These are phyloP conservation scores for Hysterangium stoloniferum DNA, from an alignment of 768 basidiomycete genomes.

Conservation along the genomic window DNA sequence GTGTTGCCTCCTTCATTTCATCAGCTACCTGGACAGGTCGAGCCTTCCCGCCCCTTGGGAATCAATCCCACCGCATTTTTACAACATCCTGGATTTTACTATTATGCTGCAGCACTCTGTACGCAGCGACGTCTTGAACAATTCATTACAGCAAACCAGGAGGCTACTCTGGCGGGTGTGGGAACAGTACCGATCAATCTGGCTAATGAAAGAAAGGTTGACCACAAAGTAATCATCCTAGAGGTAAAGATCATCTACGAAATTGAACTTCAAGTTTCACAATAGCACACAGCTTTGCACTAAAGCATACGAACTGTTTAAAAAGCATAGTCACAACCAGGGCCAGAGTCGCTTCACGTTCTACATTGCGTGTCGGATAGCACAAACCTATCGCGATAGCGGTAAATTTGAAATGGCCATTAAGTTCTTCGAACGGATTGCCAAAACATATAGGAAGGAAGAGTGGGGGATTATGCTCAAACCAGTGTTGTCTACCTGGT, in stretches of 20 bases:
- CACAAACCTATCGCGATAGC: conserved; percentile 72
- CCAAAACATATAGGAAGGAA: conserved; percentile 81
- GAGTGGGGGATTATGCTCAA: conserved; percentile 69
- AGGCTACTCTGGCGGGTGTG: conserved; percentile 10
- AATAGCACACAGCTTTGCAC: conserved; percentile 64
- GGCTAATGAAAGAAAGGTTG: conserved; percentile 86
- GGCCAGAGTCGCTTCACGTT: conserved; percentile 76
- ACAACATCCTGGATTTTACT: conserved; percentile 91
- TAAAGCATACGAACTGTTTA: conserved; percentile 90
- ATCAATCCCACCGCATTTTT: conserved; percentile 75
- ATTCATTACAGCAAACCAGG: conserved; percentile 31
- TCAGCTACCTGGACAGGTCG: conserved; percentile 30
- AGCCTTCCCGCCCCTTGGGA: conserved; percentile 53
- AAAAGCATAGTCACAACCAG: conserved; percentile 49
- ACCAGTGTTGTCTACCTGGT: conserved; percentile 73
- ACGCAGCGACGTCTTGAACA: conserved; percentile 68
- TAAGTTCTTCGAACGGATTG: conserved; percentile 92
- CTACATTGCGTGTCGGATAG: conserved; percentile 89
- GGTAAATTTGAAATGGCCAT: conserved; percentile 85
- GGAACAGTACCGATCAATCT: conserved; percentile 47
- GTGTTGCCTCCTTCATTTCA: conserved; percentile 22
- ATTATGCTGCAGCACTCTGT: conserved; percentile 81
- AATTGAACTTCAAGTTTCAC: too few species aligned
- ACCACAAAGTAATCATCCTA: conserved; percentile 73
- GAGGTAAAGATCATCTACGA: conserved; percentile 51